A percentile compares a stretch with the other conserved stretches of the same genome.
phyloP scores from a whole-genome alignment of 2,329 filamentous ascomycete genomes.

The Pezicula radicicola region DNA sequence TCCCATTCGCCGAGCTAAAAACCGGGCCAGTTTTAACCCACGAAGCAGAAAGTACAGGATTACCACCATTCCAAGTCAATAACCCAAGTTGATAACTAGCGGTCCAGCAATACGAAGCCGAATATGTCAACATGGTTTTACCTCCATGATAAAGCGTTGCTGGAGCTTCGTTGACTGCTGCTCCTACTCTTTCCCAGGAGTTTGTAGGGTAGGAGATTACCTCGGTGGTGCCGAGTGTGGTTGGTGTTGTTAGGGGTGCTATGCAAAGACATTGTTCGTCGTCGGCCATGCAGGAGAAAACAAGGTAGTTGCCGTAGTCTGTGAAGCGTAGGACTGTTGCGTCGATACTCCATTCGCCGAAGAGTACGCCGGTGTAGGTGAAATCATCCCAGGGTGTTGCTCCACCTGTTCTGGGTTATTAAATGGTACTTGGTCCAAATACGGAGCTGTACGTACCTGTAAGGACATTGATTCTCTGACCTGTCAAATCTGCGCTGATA shows the following conservation, averaged over 20 bases:
- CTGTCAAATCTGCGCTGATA: conserved; percentile 39
- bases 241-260: conserved; percentile 36
- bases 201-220: conserved; percentile 49
- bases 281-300: conserved; percentile 42
- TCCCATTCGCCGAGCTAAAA: conserved; percentile 50
- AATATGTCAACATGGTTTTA: conserved; percentile 51
- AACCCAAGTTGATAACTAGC: conserved; percentile 50
- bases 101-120: conserved; percentile 55
- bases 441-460: conserved; percentile 33
- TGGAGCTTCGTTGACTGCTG: conserved; percentile 53
- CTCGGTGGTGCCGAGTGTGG: conserved; percentile 39
- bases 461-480: conserved; percentile 50
- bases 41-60: conserved; percentile 39
- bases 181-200: conserved; percentile 46
- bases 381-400: conserved; percentile 48
- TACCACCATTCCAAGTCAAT: conserved; percentile 48
- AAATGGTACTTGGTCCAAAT: background rate
- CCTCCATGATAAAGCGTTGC: conserved; percentile 50
- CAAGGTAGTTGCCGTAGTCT: conserved; percentile 45
- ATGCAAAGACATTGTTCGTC: conserved; percentile 30
- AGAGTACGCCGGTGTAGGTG: conserved; percentile 45
- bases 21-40: conserved; percentile 53
- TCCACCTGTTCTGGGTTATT: conserved; percentile 35
- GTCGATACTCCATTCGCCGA: conserved; percentile 50
- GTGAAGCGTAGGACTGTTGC: conserved; percentile 47